phyloP scores from a whole-genome alignment of 2,329 filamentous ascomycete genomes.

The Onygena corvina region DNA sequence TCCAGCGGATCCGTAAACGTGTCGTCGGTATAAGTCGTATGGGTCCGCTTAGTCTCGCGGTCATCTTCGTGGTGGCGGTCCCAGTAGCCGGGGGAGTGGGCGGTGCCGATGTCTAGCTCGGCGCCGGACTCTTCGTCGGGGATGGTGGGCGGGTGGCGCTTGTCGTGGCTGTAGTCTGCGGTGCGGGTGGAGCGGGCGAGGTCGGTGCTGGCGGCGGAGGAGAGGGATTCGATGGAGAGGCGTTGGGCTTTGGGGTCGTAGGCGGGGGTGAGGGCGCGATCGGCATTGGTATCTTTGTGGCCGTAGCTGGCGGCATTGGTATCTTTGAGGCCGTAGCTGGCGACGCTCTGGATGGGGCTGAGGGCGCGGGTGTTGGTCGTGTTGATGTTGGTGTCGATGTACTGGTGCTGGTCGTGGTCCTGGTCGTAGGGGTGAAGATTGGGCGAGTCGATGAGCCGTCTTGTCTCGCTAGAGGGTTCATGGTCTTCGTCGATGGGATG shows the following conservation, averaged over 20 bases:
- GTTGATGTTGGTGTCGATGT: constrained; percentile 36
- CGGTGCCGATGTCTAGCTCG: constrained; percentile 19
- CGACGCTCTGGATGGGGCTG: constrained; percentile 86
- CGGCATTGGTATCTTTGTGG: too few species aligned
- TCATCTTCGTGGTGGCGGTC: constrained; percentile 19
- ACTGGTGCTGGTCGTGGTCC: background rate
- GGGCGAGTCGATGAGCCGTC: background rate
- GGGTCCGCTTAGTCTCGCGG: constrained; percentile 37
- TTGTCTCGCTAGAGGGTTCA: too few species aligned
- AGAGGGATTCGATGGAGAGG: constrained; percentile 47
- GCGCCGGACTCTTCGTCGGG: constrained; percentile 28
- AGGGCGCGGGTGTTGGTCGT: constrained; percentile 55
- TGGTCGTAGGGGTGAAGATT: background rate
- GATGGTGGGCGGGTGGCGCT: constrained; percentile 38
- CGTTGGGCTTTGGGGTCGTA: constrained; percentile 7
- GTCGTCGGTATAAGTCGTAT: constrained; percentile 44
- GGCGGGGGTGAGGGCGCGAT: background rate
- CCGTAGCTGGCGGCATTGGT: background rate
- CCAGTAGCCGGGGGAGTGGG: constrained; percentile 24
- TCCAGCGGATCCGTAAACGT: constrained; percentile 44
- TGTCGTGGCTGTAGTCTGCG: constrained; percentile 42
- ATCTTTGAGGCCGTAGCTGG: too few species aligned
- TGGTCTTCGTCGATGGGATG: too few species aligned
- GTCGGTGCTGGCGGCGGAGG: constrained; percentile 47
- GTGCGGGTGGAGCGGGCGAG: constrained; percentile 45